Conservation (phyloP, 139 green algal genomes). For the Mesotaenium endlicherianum region DNA sequence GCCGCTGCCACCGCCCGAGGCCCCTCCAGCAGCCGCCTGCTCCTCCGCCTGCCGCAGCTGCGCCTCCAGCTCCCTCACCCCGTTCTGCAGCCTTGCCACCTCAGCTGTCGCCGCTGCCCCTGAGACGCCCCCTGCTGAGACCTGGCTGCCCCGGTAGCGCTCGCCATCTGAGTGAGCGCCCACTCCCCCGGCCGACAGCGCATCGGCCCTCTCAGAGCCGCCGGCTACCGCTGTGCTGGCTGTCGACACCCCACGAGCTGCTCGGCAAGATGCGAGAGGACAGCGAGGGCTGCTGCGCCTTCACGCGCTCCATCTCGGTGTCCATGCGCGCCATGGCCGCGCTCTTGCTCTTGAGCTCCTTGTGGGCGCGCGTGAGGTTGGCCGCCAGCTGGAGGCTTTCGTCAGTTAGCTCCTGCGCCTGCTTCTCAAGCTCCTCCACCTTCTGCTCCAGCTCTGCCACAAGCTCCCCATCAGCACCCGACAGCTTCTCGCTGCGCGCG, state of each 20-base stretch:
- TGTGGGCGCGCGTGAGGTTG: conserved; percentile 12
- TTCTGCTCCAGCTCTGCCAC: conserved; percentile 25
- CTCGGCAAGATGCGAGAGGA: too few relatives aligned
- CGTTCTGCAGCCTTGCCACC: conserved; percentile 5
- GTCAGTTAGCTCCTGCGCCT: conserved; percentile 30
- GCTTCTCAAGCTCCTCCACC: conserved; percentile 34
- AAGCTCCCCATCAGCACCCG: neutral
- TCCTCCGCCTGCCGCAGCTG: neutral
- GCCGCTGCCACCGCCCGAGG: neutral
- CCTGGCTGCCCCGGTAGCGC: too few relatives aligned
- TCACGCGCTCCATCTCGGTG: conserved; percentile 2
- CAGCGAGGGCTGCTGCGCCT: neutral
- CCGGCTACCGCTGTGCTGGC: neutral
- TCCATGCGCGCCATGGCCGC: neutral
- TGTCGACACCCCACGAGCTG: neutral
- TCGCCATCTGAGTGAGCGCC: too few relatives aligned
- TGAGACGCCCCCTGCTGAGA: too few relatives aligned
- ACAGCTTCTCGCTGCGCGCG: neutral
- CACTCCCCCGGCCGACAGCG: neutral
- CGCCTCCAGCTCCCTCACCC: neutral
- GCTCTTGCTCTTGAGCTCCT: conserved; percentile 25
- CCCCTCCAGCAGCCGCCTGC: neutral
- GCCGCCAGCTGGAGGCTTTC: conserved; percentile 34
- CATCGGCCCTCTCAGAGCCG: too few relatives aligned
- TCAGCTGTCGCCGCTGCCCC: neutral